A percentile compares a stretch with the other conserved stretches of the same genome.
Evolutionary conservation across 2,329 filamentous ascomycete species (phyloP).

Genomic region (Fusarium sp.): DNA sequence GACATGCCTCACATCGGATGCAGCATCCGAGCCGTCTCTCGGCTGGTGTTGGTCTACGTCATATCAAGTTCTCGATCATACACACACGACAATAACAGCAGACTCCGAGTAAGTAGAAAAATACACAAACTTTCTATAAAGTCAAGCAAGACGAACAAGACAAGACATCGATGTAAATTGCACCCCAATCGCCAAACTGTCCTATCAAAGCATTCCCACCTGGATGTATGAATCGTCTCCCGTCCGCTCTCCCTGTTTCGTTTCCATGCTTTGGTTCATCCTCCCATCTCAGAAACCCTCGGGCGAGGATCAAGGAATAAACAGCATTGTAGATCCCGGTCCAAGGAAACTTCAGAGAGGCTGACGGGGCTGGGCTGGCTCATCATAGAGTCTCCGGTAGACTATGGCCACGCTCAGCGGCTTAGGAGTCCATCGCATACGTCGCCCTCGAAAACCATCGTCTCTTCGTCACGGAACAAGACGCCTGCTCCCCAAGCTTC

Average conservation of each 20-base stretch:
- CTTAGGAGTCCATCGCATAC: slow-evolving; percentile 18
- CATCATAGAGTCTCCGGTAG: slow-evolving; percentile 22
- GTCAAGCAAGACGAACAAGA: slow-evolving; percentile 33
- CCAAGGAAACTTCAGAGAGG: slow-evolving; percentile 33
- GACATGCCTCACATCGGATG: neutral
- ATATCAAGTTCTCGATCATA: neutral
- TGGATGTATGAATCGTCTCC: slow-evolving; percentile 52
- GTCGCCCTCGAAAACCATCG: slow-evolving; percentile 21
- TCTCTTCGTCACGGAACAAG: slow-evolving; percentile 37
- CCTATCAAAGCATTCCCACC: slow-evolving; percentile 58
- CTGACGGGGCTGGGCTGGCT: slow-evolving; percentile 23
- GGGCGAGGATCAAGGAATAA: slow-evolving; percentile 36
- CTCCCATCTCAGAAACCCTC: slow-evolving; percentile 19
- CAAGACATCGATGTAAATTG: slow-evolving; percentile 55
- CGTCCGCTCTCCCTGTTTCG: slow-evolving; percentile 31
- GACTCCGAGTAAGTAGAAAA: slow-evolving; percentile 1
- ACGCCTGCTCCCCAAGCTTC: slow-evolving; percentile 36
- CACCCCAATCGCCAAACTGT: slow-evolving; percentile 65
- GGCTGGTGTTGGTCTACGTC: neutral
- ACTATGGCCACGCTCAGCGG: slow-evolving; percentile 18
- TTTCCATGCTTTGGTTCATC: slow-evolving; percentile 11
- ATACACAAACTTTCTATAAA: slow-evolving; percentile 31
- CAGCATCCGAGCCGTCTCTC: neutral
- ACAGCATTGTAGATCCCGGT: slow-evolving; percentile 45
- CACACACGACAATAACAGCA: neutral